Conservation (phyloP, 257 asterid genomes). For the Avicennia marina region DNA sequence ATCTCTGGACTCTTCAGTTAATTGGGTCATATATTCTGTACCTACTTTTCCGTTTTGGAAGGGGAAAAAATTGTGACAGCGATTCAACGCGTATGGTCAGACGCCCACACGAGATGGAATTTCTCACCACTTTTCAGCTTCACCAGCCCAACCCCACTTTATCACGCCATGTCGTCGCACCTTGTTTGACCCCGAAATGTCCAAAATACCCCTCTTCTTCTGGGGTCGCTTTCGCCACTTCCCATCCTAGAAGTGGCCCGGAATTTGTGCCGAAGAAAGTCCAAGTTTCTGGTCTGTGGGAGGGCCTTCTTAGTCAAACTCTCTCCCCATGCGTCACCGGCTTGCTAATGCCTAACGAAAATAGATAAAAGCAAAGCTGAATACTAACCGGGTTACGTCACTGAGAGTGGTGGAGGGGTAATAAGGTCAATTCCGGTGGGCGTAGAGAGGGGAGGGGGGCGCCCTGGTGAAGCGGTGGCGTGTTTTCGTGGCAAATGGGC, state of each 20-base stretch:
- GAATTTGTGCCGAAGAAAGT: too few relatives aligned
- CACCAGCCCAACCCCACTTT: slow-evolving; percentile 33
- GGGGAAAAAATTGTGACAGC: slow-evolving; percentile 22
- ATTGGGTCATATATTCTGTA: neutral
- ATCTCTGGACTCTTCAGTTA: neutral
- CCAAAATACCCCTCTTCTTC: slow-evolving; percentile 20
- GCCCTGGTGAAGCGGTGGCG: slow-evolving; percentile 47
- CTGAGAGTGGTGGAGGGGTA: slow-evolving; percentile 26
- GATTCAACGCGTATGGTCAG: slow-evolving; percentile 47
- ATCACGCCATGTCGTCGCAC: slow-evolving; percentile 25
- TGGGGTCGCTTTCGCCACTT: too few relatives aligned
- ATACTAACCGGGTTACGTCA: neutral
- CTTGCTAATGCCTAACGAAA: neutral
- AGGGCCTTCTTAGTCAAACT: slow-evolving; percentile 18
- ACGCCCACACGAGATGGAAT: slow-evolving; percentile 29
- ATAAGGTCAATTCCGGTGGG: slow-evolving; percentile 34
- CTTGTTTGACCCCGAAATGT: neutral
- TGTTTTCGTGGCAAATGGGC: slow-evolving; percentile 61
- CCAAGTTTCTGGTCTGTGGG: slow-evolving; percentile 3
- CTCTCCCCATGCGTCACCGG: slow-evolving; percentile 1
- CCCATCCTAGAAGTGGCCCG: too few relatives aligned
- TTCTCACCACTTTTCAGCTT: slow-evolving; percentile 37
- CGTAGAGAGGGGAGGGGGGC: neutral
- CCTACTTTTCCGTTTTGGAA: neutral
- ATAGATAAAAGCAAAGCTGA: neutral